These are phyloP conservation scores for Corylus heterophylla DNA, from an alignment of 306 rosid genomes.

Conservation along the genomic window DNA sequence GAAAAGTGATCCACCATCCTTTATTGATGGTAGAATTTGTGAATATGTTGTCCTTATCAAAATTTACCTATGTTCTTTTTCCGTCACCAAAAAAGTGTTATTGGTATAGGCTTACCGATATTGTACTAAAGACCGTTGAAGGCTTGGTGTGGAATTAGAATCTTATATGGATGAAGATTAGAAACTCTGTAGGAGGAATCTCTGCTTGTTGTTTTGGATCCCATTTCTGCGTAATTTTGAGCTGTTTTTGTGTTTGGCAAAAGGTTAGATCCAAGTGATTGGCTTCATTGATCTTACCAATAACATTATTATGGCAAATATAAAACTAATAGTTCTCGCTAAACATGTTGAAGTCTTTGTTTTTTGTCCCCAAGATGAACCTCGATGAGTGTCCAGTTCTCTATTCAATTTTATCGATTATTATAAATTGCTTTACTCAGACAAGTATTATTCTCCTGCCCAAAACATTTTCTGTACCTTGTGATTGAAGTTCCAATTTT, in stretches of 20 bases:
- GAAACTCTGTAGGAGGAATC: not conserved
- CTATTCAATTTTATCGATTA: constrained; percentile 9
- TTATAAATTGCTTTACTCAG: constrained; percentile 13
- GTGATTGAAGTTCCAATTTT: constrained; percentile 18
- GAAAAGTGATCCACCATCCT: not conserved
- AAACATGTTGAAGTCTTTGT: not conserved
- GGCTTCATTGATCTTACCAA: not conserved
- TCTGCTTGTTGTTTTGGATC: not conserved
- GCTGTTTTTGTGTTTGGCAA: not conserved
- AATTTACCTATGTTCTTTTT: not conserved
- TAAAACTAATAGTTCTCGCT: not conserved
- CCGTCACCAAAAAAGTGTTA: not conserved
- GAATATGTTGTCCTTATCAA: not conserved
- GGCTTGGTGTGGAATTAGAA: not conserved
- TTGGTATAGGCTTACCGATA: not conserved
- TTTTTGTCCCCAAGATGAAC: not conserved
- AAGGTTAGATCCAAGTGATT: not conserved
- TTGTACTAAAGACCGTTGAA: not conserved
- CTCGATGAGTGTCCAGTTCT: not conserved
- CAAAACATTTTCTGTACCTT: constrained; percentile 7
- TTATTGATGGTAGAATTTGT: not conserved
- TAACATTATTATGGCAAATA: not conserved
- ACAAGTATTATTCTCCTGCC: not conserved
- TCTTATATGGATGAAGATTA: not conserved
- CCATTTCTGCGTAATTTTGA: not conserved